These are phyloP conservation scores for Fonsecaea multimorphosa DNA, from an alignment of 2,329 filamentous ascomycete species.

Conservation along the genomic window DNA sequence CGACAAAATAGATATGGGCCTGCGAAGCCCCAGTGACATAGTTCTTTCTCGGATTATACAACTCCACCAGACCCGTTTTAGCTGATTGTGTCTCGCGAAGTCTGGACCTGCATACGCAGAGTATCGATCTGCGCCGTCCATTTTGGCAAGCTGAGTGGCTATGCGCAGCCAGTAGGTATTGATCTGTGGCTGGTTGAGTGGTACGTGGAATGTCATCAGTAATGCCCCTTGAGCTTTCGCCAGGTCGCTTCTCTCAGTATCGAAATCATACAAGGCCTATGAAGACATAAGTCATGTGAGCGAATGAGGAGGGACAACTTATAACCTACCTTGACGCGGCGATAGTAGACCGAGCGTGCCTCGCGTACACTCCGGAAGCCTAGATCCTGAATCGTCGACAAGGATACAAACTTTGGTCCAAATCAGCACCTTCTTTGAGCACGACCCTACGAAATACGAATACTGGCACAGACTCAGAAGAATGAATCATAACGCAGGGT, in stretches of 20 bases:
- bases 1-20: conserved; percentile 38
- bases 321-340: conserved; percentile 27
- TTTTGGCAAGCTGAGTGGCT: conserved; percentile 59
- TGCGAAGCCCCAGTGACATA: conserved; percentile 57
- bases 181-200: conserved; percentile 42
- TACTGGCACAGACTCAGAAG: neutral
- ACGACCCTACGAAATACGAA: neutral
- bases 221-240: conserved; percentile 44
- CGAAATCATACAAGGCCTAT: conserved; percentile 31
- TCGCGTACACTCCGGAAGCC: conserved; percentile 20
- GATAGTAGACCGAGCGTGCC: conserved; percentile 21
- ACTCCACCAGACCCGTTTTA: conserved; percentile 62
- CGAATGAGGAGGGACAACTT: neutral
- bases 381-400: neutral
- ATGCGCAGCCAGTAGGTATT: conserved; percentile 54
- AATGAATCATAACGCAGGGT: neutral
- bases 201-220: conserved; percentile 50
- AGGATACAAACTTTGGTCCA: conserved; percentile 6
- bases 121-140: conserved; percentile 54
- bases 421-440: neutral
- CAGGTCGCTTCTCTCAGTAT: conserved; percentile 29
- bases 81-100: conserved; percentile 46
- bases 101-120: conserved; percentile 40
- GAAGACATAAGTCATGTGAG: neutral
- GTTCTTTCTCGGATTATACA: conserved; percentile 61